Evolutionary conservation across 2,329 filamentous ascomycete species (phyloP), one percentile per base, ranked within the genome.

Genomic region (Cladobotryum mycophilum): DNA sequence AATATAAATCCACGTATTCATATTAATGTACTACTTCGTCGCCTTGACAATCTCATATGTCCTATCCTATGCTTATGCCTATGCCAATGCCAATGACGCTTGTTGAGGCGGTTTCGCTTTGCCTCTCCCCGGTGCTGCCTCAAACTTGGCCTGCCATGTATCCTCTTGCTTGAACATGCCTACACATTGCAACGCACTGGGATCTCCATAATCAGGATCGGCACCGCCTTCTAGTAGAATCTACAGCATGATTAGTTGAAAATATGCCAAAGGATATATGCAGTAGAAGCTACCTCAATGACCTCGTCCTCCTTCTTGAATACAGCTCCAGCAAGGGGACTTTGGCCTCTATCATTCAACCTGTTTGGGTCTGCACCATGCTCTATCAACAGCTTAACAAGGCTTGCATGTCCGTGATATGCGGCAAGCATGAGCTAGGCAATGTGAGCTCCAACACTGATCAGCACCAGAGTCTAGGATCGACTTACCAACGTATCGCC

Each of bases 221-320:
- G 78, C 78, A 2, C 76, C 76, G 0, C 76, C 76, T 47, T 74
- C 70, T 2, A 81, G 59, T 9, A 81, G 64, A 1, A 62, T 71
- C 73, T 76, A 35, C 18, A 12, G 8, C 11, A 8, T 20, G 34
- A 6, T 18, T 4, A 5, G 15, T 37, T 18, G n/a, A 14, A 5
- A 18, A 42, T 9, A 36, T 42, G 20, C 13, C n/a, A 22, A 6
- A 11, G 13, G 20, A 20, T 42, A 6, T 42, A 6, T 18, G 14
- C 3, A 18, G n/a, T 25, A 15, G 20, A 8, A n/a, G 17, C 12
- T 53, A 79, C 76, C 62, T 79, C 78, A 9, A 88, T 76, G 3
- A 88, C 80, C 4, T 76, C 78, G 49, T 79, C 76, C 60, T 85
- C 82, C 11, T 80, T 80, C 66, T 89, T 89, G 65, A 89, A 89